Base-by-base conservation (phyloP, 2,329 filamentous ascomycete species). In the Biscogniauxia marginata region DNA sequence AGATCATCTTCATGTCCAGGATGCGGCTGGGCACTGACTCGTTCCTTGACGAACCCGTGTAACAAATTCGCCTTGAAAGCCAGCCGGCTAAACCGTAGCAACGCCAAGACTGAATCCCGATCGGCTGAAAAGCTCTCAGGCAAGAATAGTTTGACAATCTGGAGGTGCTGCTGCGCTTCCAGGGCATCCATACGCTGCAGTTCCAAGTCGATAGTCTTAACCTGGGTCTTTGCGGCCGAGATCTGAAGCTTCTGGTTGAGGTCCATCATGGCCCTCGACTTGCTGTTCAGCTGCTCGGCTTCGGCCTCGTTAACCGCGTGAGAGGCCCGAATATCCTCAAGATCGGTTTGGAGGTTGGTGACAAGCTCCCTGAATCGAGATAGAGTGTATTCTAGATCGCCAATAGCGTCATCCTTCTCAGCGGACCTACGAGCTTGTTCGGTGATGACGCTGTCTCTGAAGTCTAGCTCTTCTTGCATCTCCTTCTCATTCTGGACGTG, bases 231-330 rank as follows among this genome's bases (percentile, higher is more conserved):
- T 44, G 91, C 84, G 9, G 92, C 92, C 11, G 92, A 96, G 54
- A 90, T 84, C 69, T 96, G 93, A 46, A 99, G 82, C 75, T 96
- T 96, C 82, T 93, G 84, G 73, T 98, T 98, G 47, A 99, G 82
- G 68, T 99, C 93, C 84, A 96, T 90, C 88, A 99, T 96, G 53
- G 93, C 92, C 60, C 92, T 86, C 46, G 93, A 96, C 60, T 91
- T 89, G 66, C 85, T 90, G 62, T 88, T 93, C 54, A 98, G 84
- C 71, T 98, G 91, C 70, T 93, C 92, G 0, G 93, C 92, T 71
- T 98, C 93, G 16, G 88, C 88, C 72, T 98, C 95, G 0, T 92
- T 96, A 64, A 98, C 89, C 46, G 93, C 91, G 67, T 96, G 91
- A 3, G 92, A 96, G 11, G 93, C 90, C 57, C 91, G 86, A 82